These are phyloP conservation scores for Candida sp. DNA, from an alignment of 1,139 yeast genomes.

Conservation along the genomic window DNA sequence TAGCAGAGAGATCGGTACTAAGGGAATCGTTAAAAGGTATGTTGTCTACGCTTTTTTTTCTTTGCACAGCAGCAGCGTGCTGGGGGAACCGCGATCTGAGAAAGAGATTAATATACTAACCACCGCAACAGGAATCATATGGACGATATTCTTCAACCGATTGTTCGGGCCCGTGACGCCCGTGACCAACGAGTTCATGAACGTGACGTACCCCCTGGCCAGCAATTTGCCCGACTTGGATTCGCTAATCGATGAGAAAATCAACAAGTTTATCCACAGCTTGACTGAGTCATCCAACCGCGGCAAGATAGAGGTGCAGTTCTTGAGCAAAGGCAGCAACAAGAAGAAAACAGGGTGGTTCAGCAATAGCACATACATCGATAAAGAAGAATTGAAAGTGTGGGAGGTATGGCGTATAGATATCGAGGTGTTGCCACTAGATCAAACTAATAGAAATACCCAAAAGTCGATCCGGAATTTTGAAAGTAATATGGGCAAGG, in stretches of 20 bases:
- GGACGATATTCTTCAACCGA: conserved; percentile 73
- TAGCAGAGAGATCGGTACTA: conserved; percentile 47
- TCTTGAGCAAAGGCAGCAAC: conserved; percentile 16
- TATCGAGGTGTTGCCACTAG: conserved; percentile 37
- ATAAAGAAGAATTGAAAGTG: conserved; percentile 16
- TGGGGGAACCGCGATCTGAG: neutral
- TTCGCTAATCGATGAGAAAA: conserved; percentile 43
- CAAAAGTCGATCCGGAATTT: conserved; percentile 38
- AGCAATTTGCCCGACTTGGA: conserved; percentile 48
- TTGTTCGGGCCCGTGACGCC: conserved; percentile 73
- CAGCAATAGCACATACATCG: conserved; percentile 23
- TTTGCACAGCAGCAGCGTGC: neutral
- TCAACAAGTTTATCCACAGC: conserved; percentile 33
- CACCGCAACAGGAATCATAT: conserved; percentile 51
- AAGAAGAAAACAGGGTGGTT: conserved; percentile 50
- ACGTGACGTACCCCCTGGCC: conserved; percentile 50
- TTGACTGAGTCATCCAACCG: conserved; percentile 3
- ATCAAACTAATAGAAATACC: conserved; percentile 16
- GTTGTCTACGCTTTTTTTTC: conserved; percentile 19
- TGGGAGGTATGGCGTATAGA: conserved; percentile 52
- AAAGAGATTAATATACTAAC: conserved; percentile 20
- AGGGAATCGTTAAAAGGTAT: conserved; percentile 50
- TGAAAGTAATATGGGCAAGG: conserved; percentile 45
- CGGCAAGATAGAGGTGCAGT: conserved; percentile 13
- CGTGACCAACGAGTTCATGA: conserved; percentile 45